Base-by-base conservation (phyloP, 169 alveolate genomes). In the Plasmodium malariae region DNA sequence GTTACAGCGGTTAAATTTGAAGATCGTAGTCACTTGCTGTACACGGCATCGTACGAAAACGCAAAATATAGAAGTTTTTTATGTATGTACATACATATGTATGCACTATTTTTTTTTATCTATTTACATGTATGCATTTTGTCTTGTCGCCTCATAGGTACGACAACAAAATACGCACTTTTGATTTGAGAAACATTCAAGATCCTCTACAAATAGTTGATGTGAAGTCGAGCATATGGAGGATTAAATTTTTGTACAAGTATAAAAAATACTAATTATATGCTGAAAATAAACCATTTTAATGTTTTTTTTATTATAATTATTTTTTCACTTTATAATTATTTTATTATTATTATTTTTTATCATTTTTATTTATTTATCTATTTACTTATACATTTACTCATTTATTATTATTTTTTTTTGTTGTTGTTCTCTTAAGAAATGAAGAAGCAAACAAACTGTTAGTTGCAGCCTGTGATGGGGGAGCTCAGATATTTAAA, bases 181-280 rank as follows among this genome's bases (percentile, higher is more conserved):
- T 80, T 32, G 90, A 80, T 32, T 14, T 59, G 19, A 68, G 90
- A 80, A 80, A 80, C 28, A 40, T 80, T 9, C 80, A 51, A 19
- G 37, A 80, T 37, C 90, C 90, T 30, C 19, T 80, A 7, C 80
- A 43, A 80, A 67, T 40, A 40, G 43, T 80, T 30, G 83, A 80
- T 45, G 78, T 80, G 45, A 67, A 80, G 43, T 80, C 90, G n/a
- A 49, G 73, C 90, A 80, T 80, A 34, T 80, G 90, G 90, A 67
- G 90, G 36, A 32, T 80, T 34, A 80, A 80, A 40, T 80, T 80
- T 59, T 51, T 68, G 57, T 80, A 80, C 57, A 80, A 80, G 90
- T 80, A 54, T 0, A 68, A 49, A 54, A 49, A 21, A 67, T 24
- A 28, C 14, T 3, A 48, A 54, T 6, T 36, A 36, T 14, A 49